Percentiles rank a stretch among this genome's conserved stretches.
These are phyloP conservation scores for Cladorrhinum samala DNA, from an alignment of 495 filamentous ascomycete genomes.

Conservation along the genomic window DNA sequence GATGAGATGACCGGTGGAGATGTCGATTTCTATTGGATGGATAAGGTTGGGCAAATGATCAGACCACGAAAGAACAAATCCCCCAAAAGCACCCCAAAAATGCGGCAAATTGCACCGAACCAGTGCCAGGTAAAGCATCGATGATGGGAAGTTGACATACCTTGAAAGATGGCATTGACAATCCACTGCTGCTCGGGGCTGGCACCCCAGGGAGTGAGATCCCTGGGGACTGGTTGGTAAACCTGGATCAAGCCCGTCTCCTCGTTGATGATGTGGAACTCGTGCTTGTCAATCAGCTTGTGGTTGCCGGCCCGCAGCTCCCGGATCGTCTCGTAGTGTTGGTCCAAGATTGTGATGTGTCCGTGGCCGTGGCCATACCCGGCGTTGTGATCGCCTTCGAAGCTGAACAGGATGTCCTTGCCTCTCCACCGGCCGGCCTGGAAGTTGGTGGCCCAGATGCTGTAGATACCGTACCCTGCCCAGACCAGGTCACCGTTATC, in stretches of 20 bases:
- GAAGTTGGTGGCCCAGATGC: slow-evolving; percentile 47
- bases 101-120: too few relatives aligned
- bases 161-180: slow-evolving; percentile 47
- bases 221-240: slow-evolving; percentile 38
- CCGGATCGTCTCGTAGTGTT: slow-evolving; percentile 49
- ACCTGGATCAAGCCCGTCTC: slow-evolving; percentile 47
- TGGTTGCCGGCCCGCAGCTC: slow-evolving; percentile 49
- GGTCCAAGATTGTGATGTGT: slow-evolving; percentile 45
- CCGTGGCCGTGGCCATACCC: slow-evolving; percentile 50
- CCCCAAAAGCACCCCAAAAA: too few relatives aligned
- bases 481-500: slow-evolving; percentile 50
- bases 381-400: slow-evolving; percentile 50
- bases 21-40: slow-evolving; percentile 27
- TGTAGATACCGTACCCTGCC: slow-evolving; percentile 51
- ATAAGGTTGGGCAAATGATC: too few relatives aligned
- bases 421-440: slow-evolving; percentile 43
- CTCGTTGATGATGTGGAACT: slow-evolving; percentile 47
- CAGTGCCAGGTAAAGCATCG: too few relatives aligned
- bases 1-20: slow-evolving; percentile 30
- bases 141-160: slow-evolving; percentile 24
- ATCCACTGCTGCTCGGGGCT: slow-evolving; percentile 43
- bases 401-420: slow-evolving; percentile 47
- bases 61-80: too few relatives aligned
- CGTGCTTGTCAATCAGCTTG: slow-evolving; percentile 49
- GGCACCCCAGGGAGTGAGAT: slow-evolving; percentile 37